Conservation (phyloP, 2,329 filamentous ascomycete genomes). For the Cordyceps javanica region DNA sequence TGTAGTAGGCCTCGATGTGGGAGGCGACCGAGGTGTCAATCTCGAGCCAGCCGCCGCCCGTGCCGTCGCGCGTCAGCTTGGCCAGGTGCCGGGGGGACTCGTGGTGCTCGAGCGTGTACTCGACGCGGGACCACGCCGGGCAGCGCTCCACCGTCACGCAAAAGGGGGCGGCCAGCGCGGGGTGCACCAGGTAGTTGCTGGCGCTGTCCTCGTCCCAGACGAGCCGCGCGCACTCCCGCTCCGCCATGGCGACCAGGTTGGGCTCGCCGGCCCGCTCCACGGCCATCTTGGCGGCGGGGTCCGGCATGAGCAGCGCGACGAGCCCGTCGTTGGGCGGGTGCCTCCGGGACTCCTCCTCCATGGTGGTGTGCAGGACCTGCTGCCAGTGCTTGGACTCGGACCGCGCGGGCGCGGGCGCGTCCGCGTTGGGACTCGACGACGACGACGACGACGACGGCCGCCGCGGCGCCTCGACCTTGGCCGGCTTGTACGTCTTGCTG, state of each 20-base stretch:
- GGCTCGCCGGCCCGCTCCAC: conserved; percentile 54
- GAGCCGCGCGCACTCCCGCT: conserved; percentile 62
- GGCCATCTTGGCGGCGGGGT: conserved; percentile 56
- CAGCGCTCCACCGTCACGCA: conserved; percentile 53
- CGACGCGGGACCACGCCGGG: conserved; percentile 53
- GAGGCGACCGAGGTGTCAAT: conserved; percentile 54
- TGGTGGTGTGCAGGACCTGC: conserved; percentile 51
- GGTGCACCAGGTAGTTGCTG: conserved; percentile 58
- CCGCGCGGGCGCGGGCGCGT: conserved; percentile 22
- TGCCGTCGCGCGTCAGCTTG: conserved; percentile 53
- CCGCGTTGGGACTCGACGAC: conserved; percentile 26
- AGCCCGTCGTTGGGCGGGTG: conserved; percentile 55
- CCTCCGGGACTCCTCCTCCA: conserved; percentile 48
- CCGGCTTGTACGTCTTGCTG: conserved; percentile 47
- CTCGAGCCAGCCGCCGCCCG: conserved; percentile 54
- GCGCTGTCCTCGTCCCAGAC: conserved; percentile 62
- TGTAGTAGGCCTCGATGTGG: conserved; percentile 54
- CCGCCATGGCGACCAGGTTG: conserved; percentile 54
- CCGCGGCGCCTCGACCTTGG: conserved; percentile 19
- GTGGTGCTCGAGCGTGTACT: conserved; percentile 60
- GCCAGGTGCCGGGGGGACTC: conserved; percentile 56
- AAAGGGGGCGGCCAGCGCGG: conserved; percentile 57
- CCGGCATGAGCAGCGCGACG: conserved; percentile 63
- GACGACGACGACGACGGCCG: conserved; percentile 20
- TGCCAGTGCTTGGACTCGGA: conserved; percentile 46